Percentiles rank a stretch among this genome's conserved stretches.
These are phyloP conservation scores for Oenanthe javanica DNA, from an alignment of 140 eudicot species.

Conservation along the genomic window DNA sequence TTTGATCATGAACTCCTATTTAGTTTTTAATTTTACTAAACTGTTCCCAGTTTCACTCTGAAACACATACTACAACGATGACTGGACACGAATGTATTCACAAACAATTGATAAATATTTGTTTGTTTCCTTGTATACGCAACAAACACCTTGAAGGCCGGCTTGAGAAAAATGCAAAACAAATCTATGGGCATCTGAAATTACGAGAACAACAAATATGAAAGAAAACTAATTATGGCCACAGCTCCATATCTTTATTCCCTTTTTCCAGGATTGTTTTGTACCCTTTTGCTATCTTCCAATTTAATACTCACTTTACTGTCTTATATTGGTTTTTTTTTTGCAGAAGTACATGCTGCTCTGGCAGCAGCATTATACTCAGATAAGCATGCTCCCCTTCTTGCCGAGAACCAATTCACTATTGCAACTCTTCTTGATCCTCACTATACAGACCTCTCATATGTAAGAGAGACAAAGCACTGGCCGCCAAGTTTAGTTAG, in stretches of 20 bases:
- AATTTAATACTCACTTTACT: background rate
- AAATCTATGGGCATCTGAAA: background rate
- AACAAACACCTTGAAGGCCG: background rate
- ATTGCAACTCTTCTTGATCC: slow-evolving; percentile 57
- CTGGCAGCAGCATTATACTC: slow-evolving; percentile 54
- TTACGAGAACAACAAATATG: background rate
- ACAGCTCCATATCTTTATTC: background rate
- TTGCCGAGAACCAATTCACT: slow-evolving; percentile 49
- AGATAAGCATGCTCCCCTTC: slow-evolving; percentile 39
- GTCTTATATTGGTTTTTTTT: slow-evolving; percentile 1
- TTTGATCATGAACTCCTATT: background rate
- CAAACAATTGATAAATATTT: background rate
- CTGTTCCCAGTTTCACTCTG: background rate
- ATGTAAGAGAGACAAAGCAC: slow-evolving; percentile 49
- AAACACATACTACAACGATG: background rate
- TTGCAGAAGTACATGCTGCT: slow-evolving; percentile 54
- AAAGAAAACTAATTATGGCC: background rate
- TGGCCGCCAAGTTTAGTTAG: slow-evolving; percentile 62
- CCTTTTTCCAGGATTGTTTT: background rate
- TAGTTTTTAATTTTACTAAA: background rate
- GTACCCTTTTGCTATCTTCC: background rate
- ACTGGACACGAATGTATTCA: background rate
- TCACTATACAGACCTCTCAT: slow-evolving; percentile 42
- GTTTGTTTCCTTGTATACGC: background rate
- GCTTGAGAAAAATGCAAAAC: background rate